phyloP scores from a whole-genome alignment of 1,284 basidiomycete genomes.

The Melanopsichium pennsylvanicum region DNA sequence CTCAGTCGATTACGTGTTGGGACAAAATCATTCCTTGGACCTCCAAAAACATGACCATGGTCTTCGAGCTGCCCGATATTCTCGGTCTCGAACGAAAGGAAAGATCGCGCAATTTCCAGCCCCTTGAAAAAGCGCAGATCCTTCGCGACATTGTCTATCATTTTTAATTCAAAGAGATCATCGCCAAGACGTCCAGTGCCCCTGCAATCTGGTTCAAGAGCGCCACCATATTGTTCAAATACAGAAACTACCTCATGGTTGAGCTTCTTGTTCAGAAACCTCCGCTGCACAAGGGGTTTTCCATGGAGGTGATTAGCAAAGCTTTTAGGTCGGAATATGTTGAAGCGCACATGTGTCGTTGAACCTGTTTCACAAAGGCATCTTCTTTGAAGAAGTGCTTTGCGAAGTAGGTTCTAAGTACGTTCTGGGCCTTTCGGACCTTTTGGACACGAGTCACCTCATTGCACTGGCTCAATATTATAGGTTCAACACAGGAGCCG shows the following conservation, averaged over 20 bases:
- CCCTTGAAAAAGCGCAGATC: constrained; percentile 2
- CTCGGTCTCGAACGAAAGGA: not conserved
- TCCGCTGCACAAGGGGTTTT: not conserved
- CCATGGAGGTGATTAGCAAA: not conserved
- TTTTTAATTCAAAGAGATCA: not conserved
- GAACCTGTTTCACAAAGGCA: too few species aligned
- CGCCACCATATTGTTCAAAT: not conserved
- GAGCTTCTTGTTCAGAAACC: not conserved
- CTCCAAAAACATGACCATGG: not conserved
- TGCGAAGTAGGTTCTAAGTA: too few species aligned
- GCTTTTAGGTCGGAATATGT: not conserved
- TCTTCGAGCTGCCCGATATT: not conserved
- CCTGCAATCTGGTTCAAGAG: not conserved
- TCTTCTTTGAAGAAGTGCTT: too few species aligned
- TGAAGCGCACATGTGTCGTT: not conserved
- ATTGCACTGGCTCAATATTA: too few species aligned
- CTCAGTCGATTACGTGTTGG: not conserved
- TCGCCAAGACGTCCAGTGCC: not conserved
- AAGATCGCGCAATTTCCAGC: not conserved
- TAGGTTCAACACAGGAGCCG: too few species aligned
- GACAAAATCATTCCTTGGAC: constrained; percentile 2
- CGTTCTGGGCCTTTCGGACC: too few species aligned
- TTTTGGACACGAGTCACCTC: too few species aligned
- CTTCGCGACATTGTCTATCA: not conserved
- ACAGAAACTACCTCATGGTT: not conserved